Conservation (phyloP, 2,329 filamentous ascomycete species). For the Talaromyces sp. region DNA sequence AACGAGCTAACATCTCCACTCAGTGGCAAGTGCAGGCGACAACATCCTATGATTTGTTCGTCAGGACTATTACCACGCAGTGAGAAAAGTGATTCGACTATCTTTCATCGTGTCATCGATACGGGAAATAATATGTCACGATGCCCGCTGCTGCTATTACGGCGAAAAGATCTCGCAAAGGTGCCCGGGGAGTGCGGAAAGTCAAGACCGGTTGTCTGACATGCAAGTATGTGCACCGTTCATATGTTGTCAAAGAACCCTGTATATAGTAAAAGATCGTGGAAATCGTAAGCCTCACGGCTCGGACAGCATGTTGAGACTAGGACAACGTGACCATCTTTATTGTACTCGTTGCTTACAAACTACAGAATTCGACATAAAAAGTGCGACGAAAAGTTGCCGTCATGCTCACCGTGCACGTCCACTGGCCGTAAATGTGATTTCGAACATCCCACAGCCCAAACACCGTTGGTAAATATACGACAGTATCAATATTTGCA, state of each 20-base stretch:
- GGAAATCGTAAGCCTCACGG: too few relatives aligned
- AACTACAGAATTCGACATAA: slow-evolving; percentile 10
- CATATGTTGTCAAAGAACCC: too few relatives aligned
- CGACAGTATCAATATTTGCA: neutral
- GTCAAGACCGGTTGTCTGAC: neutral
- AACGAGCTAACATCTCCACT: neutral
- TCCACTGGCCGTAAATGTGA: slow-evolving; percentile 11
- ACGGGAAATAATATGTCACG: neutral
- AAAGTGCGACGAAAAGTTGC: slow-evolving; percentile 14
- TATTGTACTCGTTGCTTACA: neutral
- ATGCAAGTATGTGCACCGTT: neutral
- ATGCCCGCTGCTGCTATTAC: neutral
- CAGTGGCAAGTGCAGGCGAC: neutral
- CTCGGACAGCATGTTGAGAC: too few relatives aligned
- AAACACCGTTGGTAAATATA: neutral
- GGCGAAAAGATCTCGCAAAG: neutral
- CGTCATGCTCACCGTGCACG: slow-evolving; percentile 7
- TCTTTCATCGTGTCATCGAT: neutral
- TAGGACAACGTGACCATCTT: too few relatives aligned
- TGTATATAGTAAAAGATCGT: too few relatives aligned
- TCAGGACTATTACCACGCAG: neutral
- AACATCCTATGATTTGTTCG: neutral
- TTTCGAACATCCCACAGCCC: neutral
- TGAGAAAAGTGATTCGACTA: too few relatives aligned
- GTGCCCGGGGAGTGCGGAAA: neutral